These are phyloP conservation scores for Serendipita vermifera DNA, from an alignment of 768 basidiomycete genomes.

Conservation along the genomic window DNA sequence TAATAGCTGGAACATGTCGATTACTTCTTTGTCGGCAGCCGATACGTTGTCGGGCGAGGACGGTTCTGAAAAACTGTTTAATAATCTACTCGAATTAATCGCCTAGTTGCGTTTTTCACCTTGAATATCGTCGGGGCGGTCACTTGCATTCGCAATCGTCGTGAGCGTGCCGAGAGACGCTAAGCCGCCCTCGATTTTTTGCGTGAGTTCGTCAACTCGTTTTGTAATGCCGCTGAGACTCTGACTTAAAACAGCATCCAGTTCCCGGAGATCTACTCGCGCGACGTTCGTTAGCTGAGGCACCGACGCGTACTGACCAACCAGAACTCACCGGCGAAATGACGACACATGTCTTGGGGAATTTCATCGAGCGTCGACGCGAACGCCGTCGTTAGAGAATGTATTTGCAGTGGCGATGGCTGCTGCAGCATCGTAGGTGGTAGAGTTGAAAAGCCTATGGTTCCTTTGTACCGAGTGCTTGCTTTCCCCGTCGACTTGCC, in stretches of 20 bases:
- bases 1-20: constrained; percentile 50
- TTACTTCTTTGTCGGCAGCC: constrained; percentile 34
- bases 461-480: too few species aligned
- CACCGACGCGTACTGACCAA: background rate
- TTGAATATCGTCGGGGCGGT: too few species aligned
- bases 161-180: constrained; percentile 21
- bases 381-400: constrained; percentile 6
- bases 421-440: too few species aligned
- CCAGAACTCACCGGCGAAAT: constrained; percentile 1
- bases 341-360: constrained; percentile 7
- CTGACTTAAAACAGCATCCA: constrained; percentile 91
- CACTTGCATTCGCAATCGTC: too few species aligned
- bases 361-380: constrained; percentile 9
- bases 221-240: constrained; percentile 70
- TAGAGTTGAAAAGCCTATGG: too few species aligned
- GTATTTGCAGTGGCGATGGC: background rate
- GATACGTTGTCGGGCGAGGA: background rate
- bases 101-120: background rate
- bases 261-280: constrained; percentile 76
- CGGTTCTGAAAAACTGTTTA: background rate
- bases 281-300: background rate
- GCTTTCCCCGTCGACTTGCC: too few species aligned
- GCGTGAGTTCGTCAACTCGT: constrained; percentile 63
- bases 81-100: background rate
- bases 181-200: constrained; percentile 55